These are phyloP conservation scores for Ostreobium quekettii DNA, from an alignment of 139 green algal genomes.

Conservation along the genomic window DNA sequence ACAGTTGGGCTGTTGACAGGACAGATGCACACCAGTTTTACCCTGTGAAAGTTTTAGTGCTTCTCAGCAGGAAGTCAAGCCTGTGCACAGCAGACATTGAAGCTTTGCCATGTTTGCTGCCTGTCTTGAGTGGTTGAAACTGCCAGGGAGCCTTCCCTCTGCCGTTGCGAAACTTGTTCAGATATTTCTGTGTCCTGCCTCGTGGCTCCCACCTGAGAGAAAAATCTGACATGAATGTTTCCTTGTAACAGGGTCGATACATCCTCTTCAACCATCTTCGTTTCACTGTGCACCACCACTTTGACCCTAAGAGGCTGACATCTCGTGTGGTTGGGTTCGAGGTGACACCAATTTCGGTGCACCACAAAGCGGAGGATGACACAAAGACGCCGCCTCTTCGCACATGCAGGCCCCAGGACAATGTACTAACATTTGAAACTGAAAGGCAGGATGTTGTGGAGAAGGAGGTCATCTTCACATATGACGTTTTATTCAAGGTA, in stretches of 20 bases:
- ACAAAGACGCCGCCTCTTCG: slow-evolving; percentile 48
- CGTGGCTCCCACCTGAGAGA: background rate
- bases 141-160: no score
- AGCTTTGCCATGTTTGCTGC: background rate
- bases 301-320: slow-evolving; percentile 69
- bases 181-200: background rate
- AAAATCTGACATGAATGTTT: background rate
- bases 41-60: no score
- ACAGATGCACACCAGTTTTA: no score
- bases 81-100: background rate
- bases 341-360: slow-evolving; percentile 83
- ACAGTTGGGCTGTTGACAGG: no score
- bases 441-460: slow-evolving; percentile 68
- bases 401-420: slow-evolving; percentile 79
- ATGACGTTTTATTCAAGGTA: slow-evolving; percentile 88
- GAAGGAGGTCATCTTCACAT: slow-evolving; percentile 91
- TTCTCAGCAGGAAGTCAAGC: no score
- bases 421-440: slow-evolving; percentile 64
- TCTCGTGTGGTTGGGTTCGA: slow-evolving; percentile 95
- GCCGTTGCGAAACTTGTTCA: no score
- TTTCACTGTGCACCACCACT: slow-evolving; percentile 96
- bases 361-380: slow-evolving; percentile 81
- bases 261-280: slow-evolving; percentile 94
- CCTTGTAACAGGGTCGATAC: slow-evolving; percentile 19
- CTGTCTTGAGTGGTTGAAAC: background rate